These are phyloP conservation scores for Boletus patriciae DNA, from an alignment of 768 basidiomycete genomes.

Conservation along the genomic window DNA sequence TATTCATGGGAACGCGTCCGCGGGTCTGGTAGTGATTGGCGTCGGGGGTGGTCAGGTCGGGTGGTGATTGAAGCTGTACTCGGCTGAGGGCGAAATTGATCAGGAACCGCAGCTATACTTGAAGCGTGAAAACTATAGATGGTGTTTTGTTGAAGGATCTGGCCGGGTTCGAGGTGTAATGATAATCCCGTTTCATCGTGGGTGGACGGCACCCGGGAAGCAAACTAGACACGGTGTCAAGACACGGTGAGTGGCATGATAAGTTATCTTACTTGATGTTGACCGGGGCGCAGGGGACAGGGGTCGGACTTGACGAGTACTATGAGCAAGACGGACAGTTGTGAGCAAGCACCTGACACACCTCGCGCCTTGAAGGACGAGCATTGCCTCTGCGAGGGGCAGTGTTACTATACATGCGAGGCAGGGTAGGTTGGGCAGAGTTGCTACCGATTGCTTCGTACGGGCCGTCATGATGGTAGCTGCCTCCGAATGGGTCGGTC, in stretches of 20 bases:
- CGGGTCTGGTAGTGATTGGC: slow-evolving; percentile 13
- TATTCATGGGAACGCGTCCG: not conserved
- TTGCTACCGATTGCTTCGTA: slow-evolving; percentile 59
- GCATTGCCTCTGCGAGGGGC: not conserved
- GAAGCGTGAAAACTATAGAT: slow-evolving; percentile 12
- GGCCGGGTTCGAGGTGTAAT: slow-evolving; percentile 54
- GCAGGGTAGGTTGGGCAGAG: slow-evolving; percentile 11
- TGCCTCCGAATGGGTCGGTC: slow-evolving; percentile 62
- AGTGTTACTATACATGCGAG: slow-evolving; percentile 2
- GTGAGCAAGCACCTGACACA: slow-evolving; percentile 17
- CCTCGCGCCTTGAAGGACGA: slow-evolving; percentile 16
- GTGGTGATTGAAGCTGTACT: not conserved
- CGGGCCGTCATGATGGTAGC: slow-evolving; percentile 70
- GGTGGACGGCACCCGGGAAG: not conserved
- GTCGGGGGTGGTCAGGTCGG: slow-evolving; percentile 12
- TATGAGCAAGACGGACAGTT: slow-evolving; percentile 7
- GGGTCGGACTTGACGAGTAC: slow-evolving; percentile 13
- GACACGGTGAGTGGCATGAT: not conserved
- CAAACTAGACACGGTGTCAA: slow-evolving; percentile 19
- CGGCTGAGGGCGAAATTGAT: slow-evolving; percentile 6
- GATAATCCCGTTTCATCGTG: slow-evolving; percentile 37
- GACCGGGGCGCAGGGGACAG: slow-evolving; percentile 9
- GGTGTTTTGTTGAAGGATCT: slow-evolving; percentile 47
- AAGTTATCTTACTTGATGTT: slow-evolving; percentile 20
- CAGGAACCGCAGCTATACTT: not conserved